Evolutionary conservation across 1,139 yeast species (phyloP).

Genomic region (Nematodospora anomalae): DNA sequence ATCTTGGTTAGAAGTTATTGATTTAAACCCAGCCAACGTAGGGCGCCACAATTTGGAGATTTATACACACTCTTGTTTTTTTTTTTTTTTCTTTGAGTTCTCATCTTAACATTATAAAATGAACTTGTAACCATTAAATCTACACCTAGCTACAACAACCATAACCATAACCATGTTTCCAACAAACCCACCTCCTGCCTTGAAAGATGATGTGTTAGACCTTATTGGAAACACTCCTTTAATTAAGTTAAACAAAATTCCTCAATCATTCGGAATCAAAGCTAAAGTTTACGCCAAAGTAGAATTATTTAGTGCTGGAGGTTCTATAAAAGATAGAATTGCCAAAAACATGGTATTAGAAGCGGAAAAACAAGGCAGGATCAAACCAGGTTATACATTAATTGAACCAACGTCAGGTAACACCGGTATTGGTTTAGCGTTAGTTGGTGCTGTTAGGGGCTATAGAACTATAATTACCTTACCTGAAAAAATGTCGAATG

Average conservation of each 20-base stretch:
- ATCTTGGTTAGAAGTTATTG: too few relatives aligned
- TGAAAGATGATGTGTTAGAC: conserved; percentile 49
- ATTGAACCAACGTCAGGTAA: conserved; percentile 91
- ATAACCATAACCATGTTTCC: conserved; percentile 6
- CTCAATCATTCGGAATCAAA: conserved; percentile 74
- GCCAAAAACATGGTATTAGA: conserved; percentile 73
- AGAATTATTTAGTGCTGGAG: conserved; percentile 69
- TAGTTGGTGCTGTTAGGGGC: conserved; percentile 84
- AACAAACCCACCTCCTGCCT: conserved; percentile 29
- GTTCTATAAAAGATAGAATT: conserved; percentile 69
- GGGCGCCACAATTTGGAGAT: neutral
- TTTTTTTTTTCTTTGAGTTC: too few relatives aligned
- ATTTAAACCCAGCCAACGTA: neutral
- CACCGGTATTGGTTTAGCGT: conserved; percentile 87
- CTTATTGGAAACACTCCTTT: conserved; percentile 85
- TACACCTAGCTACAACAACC: too few relatives aligned
- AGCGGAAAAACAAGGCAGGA: conserved; percentile 76
- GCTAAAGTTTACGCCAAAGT: conserved; percentile 60
- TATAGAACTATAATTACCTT: conserved; percentile 85
- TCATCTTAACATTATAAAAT: too few relatives aligned
- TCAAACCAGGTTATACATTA: conserved; percentile 82
- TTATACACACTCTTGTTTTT: too few relatives aligned
- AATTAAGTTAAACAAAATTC: conserved; percentile 71
- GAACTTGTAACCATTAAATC: too few relatives aligned
- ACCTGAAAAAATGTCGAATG: conserved; percentile 93